Evolutionary conservation across 1,284 basidiomycete genomes (phyloP), one percentile per base, ranked within the genome.

Genomic region (Heliocybe sulcata): DNA sequence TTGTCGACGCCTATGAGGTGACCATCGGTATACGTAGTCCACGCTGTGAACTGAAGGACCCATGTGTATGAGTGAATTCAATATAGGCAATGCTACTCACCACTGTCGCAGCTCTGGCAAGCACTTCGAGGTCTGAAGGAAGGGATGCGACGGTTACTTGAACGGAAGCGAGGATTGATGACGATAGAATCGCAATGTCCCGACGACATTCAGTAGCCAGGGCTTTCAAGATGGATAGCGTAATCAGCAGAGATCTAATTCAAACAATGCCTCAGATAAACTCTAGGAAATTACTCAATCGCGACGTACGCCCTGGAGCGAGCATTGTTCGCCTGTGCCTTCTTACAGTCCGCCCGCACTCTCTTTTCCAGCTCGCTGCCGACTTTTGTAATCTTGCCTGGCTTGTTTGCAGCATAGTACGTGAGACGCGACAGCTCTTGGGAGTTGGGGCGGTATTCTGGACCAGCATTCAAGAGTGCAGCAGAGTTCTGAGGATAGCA

Each of bases 361-460:
- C 90, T 80, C 65, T 87, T 90, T 68, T 95, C 89, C 51, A 99
- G 76, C 67, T 94, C 92, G 54, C 77, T 77, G 14, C 87, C 87
- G 29, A 98, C 80, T 67, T 96, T 96, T 56, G 86, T 79, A 23
- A 98, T 80, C 72, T 97, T 96, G 31, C 89, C 87, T 1, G 94
- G 92, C 63, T 88, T 85, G 70, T 95, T 94, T 11, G 87, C 85
- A 10, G 91, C 93, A 77, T 94, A 95, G 72, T 98, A 98, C 3
- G 92, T 92, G 58, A 99, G 79, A 49, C 90, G 85, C 54, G 92
- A 93, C 31, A 98, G 79, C 65, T 98, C 94, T 68, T 97, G 94
- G 0, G 88, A 81, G 60, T 94, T 90, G 1, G 94, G 93, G 45
- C 81, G 82, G 69, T 87, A 96, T 55, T 92, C 88, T 33, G 91